These are phyloP conservation scores for Geosmithia putterillii DNA, from an alignment of 2,329 filamentous ascomycete species.

Conservation along the genomic window DNA sequence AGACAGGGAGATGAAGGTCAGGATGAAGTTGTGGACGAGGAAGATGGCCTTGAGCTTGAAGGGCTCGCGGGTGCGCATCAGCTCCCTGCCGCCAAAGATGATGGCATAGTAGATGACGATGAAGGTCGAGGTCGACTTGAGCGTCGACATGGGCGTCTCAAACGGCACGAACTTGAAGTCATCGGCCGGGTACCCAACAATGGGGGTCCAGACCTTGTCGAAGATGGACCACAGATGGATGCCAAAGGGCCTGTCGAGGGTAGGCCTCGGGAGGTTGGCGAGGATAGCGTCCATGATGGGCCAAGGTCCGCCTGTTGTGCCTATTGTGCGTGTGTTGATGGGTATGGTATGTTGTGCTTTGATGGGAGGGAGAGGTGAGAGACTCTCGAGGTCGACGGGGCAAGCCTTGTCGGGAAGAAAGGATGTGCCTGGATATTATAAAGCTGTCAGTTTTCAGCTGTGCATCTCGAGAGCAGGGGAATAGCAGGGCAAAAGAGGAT, in stretches of 20 bases:
- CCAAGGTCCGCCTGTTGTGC: neutral
- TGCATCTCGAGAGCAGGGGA: neutral
- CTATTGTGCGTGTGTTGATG: neutral
- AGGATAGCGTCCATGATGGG: slow-evolving; percentile 29
- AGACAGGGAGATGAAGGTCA: slow-evolving; percentile 72
- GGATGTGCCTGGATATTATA: neutral
- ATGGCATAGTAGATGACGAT: slow-evolving; percentile 83
- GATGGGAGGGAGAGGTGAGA: neutral
- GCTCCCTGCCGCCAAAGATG: slow-evolving; percentile 83
- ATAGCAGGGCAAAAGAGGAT: neutral
- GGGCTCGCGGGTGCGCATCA: slow-evolving; percentile 78
- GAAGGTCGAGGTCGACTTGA: slow-evolving; percentile 69
- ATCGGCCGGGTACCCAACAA: slow-evolving; percentile 70
- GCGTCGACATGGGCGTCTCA: slow-evolving; percentile 78
- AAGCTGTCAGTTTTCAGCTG: neutral
- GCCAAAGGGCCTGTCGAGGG: slow-evolving; percentile 85
- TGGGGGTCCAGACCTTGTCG: slow-evolving; percentile 66
- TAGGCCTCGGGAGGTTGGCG: slow-evolving; percentile 55
- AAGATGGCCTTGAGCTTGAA: slow-evolving; percentile 84
- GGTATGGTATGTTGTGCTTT: neutral
- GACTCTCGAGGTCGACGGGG: neutral
- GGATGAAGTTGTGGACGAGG: slow-evolving; percentile 92
- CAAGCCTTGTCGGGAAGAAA: neutral
- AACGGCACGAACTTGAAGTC: slow-evolving; percentile 78
- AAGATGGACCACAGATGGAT: slow-evolving; percentile 90